Evolutionary conservation across 2,329 filamentous ascomycete genomes (phyloP).

Genomic region (Claviceps digitariae): DNA sequence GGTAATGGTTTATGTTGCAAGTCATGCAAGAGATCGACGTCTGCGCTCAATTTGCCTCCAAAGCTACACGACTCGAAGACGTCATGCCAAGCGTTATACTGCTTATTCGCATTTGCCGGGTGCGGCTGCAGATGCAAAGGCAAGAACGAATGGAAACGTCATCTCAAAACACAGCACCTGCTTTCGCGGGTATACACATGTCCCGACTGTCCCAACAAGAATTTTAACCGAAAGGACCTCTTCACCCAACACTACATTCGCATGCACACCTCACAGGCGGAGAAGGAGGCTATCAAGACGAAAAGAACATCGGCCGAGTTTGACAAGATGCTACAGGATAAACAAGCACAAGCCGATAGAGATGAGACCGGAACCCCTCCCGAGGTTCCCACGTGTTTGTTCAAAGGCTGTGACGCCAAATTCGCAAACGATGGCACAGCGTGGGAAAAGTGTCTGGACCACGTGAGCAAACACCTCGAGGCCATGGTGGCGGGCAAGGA

Average conservation of each 20-base stretch:
- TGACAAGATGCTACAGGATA: constrained; percentile 32
- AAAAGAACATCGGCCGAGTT: constrained; percentile 28
- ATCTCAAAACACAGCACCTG: constrained; percentile 69
- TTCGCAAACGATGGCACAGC: constrained; percentile 48
- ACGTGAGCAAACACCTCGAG: constrained; percentile 71
- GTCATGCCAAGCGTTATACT: constrained; percentile 21
- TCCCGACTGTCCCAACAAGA: constrained; percentile 43
- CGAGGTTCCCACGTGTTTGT: constrained; percentile 44
- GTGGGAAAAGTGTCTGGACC: constrained; percentile 81
- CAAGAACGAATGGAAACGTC: constrained; percentile 95
- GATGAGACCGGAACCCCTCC: constrained; percentile 33
- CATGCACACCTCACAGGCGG: constrained; percentile 49
- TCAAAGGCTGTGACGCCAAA: constrained; percentile 38
- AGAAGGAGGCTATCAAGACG: constrained; percentile 24
- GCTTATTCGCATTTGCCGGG: constrained; percentile 66
- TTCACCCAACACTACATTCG: constrained; percentile 79
- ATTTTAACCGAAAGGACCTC: constrained; percentile 83
- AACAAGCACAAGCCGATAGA: not conserved
- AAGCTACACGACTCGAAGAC: not conserved
- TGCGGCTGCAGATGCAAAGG: constrained; percentile 59
- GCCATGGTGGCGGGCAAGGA: not conserved
- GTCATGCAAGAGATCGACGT: constrained; percentile 12
- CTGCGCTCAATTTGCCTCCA: constrained; percentile 11
- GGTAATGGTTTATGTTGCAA: not conserved
- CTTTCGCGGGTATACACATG: constrained; percentile 65